phyloP scores from a whole-genome alignment of 176 grass and related monocot genomes.

The Eleusine coracana region DNA sequence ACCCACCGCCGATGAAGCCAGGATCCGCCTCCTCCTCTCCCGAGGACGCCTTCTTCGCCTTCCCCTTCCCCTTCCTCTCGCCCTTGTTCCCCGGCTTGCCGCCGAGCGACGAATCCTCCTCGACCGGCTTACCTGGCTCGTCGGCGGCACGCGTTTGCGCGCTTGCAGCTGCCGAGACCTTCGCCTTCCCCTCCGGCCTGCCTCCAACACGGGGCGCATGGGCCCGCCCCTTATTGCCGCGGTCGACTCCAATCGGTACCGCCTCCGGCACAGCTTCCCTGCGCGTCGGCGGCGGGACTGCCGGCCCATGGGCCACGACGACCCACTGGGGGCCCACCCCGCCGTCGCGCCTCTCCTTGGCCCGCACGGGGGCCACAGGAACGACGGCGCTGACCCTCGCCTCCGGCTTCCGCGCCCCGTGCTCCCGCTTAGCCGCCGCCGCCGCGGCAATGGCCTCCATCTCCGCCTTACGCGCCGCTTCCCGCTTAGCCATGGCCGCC shows the following conservation, averaged over 20 bases:
- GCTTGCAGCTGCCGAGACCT: not conserved
- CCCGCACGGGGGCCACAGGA: not conserved
- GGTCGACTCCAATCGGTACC: not conserved
- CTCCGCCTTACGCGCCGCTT: too few relatives aligned
- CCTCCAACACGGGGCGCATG: not conserved
- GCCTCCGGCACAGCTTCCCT: not conserved
- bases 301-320: not conserved
- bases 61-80: not conserved
- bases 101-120: not conserved
- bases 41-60: not conserved
- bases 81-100: not conserved
- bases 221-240: not conserved
- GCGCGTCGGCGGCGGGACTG: not conserved
- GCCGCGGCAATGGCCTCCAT: not conserved
- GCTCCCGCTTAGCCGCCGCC: not conserved
- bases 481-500: too few relatives aligned
- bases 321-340: constrained; percentile 10
- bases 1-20: not conserved
- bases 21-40: not conserved
- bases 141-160: not conserved
- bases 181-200: constrained; percentile 12
- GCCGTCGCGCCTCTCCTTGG: not conserved
- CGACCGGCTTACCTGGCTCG: not conserved
- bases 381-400: not conserved
- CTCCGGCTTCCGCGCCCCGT: not conserved